Evolutionary conservation across 768 basidiomycete genomes (phyloP).

Genomic region (Fomitopsis serialis): DNA sequence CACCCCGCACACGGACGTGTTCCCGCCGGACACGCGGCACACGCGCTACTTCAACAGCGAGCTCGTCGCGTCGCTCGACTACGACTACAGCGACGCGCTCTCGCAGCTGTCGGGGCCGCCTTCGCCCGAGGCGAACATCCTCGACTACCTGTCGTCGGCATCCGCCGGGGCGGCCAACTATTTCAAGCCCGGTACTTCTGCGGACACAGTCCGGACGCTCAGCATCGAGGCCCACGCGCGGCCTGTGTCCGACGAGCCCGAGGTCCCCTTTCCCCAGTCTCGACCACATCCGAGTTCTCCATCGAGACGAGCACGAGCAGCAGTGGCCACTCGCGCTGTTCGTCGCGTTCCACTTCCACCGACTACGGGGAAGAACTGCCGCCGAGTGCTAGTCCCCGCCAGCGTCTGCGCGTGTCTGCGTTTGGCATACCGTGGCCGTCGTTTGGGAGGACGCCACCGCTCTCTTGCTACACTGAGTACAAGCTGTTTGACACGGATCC

Average conservation of each 20-base stretch:
- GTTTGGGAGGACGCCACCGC: neutral
- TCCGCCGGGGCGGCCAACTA: constrained; percentile 15
- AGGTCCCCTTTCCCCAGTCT: constrained; percentile 7
- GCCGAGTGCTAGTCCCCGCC: neutral
- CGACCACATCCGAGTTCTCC: constrained; percentile 3
- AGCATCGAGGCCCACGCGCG: constrained; percentile 6
- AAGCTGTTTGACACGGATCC: constrained; percentile 12
- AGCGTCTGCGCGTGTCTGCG: constrained; percentile 1
- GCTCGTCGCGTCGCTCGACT: constrained; percentile 17
- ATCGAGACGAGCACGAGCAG: neutral
- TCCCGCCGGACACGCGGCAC: constrained; percentile 7
- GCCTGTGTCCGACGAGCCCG: neutral
- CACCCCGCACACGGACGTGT: constrained; percentile 1
- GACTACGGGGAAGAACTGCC: constrained; percentile 11
- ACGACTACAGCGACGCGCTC: constrained; percentile 19
- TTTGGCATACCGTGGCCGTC: constrained; percentile 18
- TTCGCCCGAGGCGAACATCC: constrained; percentile 1
- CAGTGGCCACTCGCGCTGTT: constrained; percentile 7
- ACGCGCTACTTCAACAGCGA: constrained; percentile 12
- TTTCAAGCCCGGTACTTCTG: constrained; percentile 41
- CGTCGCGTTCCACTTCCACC: constrained; percentile 8
- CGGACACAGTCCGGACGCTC: constrained; percentile 34
- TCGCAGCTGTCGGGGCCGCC: constrained; percentile 11
- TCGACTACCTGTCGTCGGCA: constrained; percentile 6
- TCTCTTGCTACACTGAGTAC: constrained; percentile 3